Conservation (phyloP, 495 filamentous ascomycete genomes). For the Astrothelium subdiscretum region DNA sequence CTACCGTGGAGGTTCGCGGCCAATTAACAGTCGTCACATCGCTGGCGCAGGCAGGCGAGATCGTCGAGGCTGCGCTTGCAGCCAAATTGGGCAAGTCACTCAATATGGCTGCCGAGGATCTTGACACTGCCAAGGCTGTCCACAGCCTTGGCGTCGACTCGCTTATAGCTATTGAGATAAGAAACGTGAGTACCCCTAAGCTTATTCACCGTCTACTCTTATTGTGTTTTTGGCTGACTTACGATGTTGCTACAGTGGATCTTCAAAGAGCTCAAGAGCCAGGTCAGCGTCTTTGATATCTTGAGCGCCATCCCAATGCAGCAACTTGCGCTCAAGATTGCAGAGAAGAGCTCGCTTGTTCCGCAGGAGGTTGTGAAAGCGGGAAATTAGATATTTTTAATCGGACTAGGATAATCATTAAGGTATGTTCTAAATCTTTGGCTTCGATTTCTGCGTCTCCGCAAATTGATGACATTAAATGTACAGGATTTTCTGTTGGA, state of each 20-base stretch:
- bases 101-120: slow-evolving; percentile 1
- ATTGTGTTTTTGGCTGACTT: neutral
- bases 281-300: slow-evolving; percentile 1
- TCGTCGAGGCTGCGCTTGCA: neutral
- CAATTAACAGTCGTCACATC: slow-evolving; percentile 7
- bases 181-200: neutral
- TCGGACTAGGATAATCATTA: neutral
- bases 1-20: slow-evolving; percentile 1
- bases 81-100: slow-evolving; percentile 1
- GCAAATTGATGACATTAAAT: neutral
- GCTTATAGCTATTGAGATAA: neutral
- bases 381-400: neutral
- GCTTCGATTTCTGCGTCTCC: neutral
- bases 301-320: slow-evolving; percentile 7
- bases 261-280: slow-evolving; percentile 1
- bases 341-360: slow-evolving; percentile 10
- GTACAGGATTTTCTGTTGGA: neutral
- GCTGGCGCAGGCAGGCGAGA: slow-evolving; percentile 8
- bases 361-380: slow-evolving; percentile 7
- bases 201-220: neutral
- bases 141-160: neutral
- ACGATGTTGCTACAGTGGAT: neutral
- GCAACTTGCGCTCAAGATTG: slow-evolving; percentile 15
- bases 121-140: neutral
- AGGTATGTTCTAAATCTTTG: neutral